Evolutionary conservation across 2,329 filamentous ascomycete species (phyloP).

Genomic region (Aspergillus transmontanensis): DNA sequence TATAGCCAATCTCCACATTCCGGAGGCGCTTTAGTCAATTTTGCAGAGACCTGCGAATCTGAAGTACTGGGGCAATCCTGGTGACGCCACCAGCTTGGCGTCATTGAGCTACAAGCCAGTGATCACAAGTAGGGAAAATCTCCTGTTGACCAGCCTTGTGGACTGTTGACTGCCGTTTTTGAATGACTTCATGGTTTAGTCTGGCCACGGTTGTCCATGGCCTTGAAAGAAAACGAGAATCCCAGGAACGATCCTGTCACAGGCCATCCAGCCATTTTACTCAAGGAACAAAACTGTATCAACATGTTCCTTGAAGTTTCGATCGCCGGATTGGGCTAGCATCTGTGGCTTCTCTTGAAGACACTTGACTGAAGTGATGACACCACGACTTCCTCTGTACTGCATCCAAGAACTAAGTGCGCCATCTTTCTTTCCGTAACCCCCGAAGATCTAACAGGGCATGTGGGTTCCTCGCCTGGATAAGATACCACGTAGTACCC

Average conservation of each 20-base stretch:
- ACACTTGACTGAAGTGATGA: slow-evolving; percentile 13
- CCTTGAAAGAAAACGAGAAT: neutral
- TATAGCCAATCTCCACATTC: slow-evolving; percentile 13
- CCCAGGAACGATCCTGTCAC: neutral
- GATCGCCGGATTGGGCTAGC: neutral
- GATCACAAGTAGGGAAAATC: neutral
- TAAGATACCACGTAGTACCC: slow-evolving; percentile 33
- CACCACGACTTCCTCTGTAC: slow-evolving; percentile 15
- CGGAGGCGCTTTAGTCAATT: slow-evolving; percentile 4
- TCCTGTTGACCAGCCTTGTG: neutral
- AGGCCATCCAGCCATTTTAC: neutral
- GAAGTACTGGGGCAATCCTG: neutral
- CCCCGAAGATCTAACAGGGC: slow-evolving; percentile 12
- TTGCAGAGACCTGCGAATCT: neutral
- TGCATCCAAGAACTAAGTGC: neutral
- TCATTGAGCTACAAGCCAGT: neutral
- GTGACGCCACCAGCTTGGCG: neutral
- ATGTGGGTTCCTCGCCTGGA: slow-evolving; percentile 20
- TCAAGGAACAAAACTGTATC: slow-evolving; percentile 5
- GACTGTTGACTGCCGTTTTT: neutral
- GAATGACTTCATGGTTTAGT: neutral
- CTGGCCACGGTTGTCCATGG: neutral
- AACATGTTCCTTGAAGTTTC: neutral
- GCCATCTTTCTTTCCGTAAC: neutral
- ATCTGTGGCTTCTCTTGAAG: neutral